A percentile compares a stretch with the other conserved stretches of the same genome.
Conservation (phyloP, 1,139 yeast species). For the Hyphopichia fennica region DNA sequence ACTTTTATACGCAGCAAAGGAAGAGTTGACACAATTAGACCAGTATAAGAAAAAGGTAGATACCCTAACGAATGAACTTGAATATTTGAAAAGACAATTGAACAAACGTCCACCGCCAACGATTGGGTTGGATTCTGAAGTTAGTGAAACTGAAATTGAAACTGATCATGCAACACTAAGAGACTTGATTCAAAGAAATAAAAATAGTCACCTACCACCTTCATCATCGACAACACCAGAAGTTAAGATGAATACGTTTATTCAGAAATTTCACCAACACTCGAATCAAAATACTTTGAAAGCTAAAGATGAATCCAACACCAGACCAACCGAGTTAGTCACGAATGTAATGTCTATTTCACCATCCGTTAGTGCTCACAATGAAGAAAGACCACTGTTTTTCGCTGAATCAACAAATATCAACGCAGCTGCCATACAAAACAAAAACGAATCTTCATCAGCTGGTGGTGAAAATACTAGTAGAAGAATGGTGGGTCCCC, state of each 20-base stretch:
- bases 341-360: too few relatives aligned
- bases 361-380: background rate
- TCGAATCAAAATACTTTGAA: slow-evolving; percentile 11
- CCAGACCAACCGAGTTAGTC: too few relatives aligned
- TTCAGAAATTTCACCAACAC: slow-evolving; percentile 17
- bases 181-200: background rate
- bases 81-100: slow-evolving; percentile 5
- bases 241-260: slow-evolving; percentile 13
- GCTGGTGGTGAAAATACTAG: background rate
- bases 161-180: too few relatives aligned
- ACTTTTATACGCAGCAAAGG: slow-evolving; percentile 17
- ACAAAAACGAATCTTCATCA: too few relatives aligned
- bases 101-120: background rate
- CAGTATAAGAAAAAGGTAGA: slow-evolving; percentile 10
- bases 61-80: slow-evolving; percentile 6
- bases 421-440: too few relatives aligned
- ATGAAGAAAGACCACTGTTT: slow-evolving; percentile 8
- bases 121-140: background rate
- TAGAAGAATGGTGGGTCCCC: background rate
- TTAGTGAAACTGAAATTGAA: too few relatives aligned
- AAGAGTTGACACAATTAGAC: slow-evolving; percentile 14
- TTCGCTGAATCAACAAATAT: slow-evolving; percentile 15
- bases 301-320: too few relatives aligned
- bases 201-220: too few relatives aligned
- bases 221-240: too few relatives aligned